Conservation (phyloP, 495 filamentous ascomycete genomes). For the Emericellopsis terricola region DNA sequence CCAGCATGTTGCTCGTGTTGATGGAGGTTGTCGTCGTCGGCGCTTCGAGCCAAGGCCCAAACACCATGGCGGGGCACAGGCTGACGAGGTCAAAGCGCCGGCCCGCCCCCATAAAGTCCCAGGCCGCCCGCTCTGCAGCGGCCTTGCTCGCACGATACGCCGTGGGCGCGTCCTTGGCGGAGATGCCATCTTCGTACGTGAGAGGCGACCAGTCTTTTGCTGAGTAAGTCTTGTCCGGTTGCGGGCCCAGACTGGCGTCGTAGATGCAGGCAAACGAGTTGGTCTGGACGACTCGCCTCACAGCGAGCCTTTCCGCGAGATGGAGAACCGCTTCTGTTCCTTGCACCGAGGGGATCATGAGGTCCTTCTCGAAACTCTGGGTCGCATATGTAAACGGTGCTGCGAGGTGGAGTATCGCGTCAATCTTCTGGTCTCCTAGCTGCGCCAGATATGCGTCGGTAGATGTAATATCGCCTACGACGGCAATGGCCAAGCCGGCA, state of each 20-base stretch:
- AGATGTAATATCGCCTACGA: conserved; percentile 12
- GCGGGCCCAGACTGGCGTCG: conserved; percentile 21
- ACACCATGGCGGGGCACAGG: conserved; percentile 27
- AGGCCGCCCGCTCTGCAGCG: conserved; percentile 26
- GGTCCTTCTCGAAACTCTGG: conserved; percentile 42
- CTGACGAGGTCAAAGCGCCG: conserved; percentile 20
- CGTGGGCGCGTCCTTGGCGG: conserved; percentile 19
- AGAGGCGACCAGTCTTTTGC: conserved; percentile 51
- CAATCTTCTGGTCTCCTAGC: neutral
- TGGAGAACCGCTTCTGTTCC: conserved; percentile 51
- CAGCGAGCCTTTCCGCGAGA: conserved; percentile 29
- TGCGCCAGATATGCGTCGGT: conserved; percentile 17
- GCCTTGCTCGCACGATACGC: conserved; percentile 41
- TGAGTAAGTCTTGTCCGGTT: conserved; percentile 38
- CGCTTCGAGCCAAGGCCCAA: conserved; percentile 17
- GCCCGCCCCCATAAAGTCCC: conserved; percentile 17
- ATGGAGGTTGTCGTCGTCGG: conserved; percentile 10
- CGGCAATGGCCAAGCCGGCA: conserved; percentile 34
- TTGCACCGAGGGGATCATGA: conserved; percentile 47
- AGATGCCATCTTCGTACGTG: conserved; percentile 37
- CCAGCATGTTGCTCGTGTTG: conserved; percentile 29
- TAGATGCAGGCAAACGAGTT: conserved; percentile 46
- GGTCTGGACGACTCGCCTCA: conserved; percentile 47
- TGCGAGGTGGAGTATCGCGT: conserved; percentile 28
- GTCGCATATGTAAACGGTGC: conserved; percentile 16